Base-by-base conservation (phyloP, 495 filamentous ascomycete species). In the Echria macrotheca region DNA sequence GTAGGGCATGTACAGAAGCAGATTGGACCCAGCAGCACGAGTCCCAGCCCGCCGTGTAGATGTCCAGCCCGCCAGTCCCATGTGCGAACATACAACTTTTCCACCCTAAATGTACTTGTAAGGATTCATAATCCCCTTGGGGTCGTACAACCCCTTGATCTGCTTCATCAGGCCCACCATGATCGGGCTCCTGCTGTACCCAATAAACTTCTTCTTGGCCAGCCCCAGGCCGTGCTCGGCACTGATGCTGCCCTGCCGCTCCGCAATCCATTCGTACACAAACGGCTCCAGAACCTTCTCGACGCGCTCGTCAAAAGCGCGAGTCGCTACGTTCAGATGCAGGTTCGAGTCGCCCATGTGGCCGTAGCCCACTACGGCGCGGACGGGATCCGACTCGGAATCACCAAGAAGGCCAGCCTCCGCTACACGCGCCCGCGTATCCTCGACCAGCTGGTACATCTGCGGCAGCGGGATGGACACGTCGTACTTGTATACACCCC, bases 401-500 rank as follows among this genome's bases (percentile, higher is more conserved):
- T 88, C 85, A 25, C 88, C 85, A 12, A 95, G 75, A 5, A 97
- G 76, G 1, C 89, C 91, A 15, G 80, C 79, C 22, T 79, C 72
- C 2, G 76, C 78, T 22, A 97, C 72, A 9, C 84, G 80, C 42
- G 79, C 79, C 49, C 80, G 75, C 28, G 82, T 83, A 54, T 95
- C 93, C 47, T 90, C 86, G 6, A 98, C 94, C 15, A 98, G 75
- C 53, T 77, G 69, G 66, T 97, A 98, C 57, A 98, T 76, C 50
- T 94, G 81, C n/a, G 77, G 62, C 7, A 98, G 70, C 5, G 93
- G 93, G 44, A 98, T 94, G 12, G 93, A 97, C 5, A 98, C 76
- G 61, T 98, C 93, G 68, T 98, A 98, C 69, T 97, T 97, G 78
- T 97, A 98, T 21, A 90, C 89, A 7, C 91, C 93, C 23, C 93